Percentiles rank a stretch among this genome's conserved stretches.
These are phyloP conservation scores for Prinsepia uniflora DNA, from an alignment of 306 rosid genomes.

Conservation along the genomic window DNA sequence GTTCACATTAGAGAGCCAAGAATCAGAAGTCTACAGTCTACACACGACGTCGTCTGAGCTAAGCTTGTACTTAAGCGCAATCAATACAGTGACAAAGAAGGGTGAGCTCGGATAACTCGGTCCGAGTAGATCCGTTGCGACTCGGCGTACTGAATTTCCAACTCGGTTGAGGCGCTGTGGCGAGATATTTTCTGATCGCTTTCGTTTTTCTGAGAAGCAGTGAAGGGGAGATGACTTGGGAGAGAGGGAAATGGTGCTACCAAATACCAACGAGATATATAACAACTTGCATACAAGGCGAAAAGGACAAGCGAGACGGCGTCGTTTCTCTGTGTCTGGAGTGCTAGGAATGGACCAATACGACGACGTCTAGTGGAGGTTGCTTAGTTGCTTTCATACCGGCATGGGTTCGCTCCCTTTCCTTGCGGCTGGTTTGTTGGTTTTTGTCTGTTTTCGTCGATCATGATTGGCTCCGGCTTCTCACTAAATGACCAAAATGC, in stretches of 20 bases:
- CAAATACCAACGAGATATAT: constrained; percentile 23
- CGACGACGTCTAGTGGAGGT: constrained; percentile 34
- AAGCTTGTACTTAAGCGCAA: neutral
- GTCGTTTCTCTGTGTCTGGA: constrained; percentile 21
- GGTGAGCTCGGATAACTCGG: constrained; percentile 13
- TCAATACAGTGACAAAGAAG: too few species aligned
- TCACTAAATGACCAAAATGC: neutral
- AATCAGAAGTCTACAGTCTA: constrained; percentile 13
- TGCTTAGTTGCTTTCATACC: constrained; percentile 9
- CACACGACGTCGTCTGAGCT: neutral
- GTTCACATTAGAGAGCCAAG: constrained; percentile 34
- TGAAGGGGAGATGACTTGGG: constrained; percentile 11
- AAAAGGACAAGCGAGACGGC: constrained; percentile 15
- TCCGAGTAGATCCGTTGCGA: constrained; percentile 16
- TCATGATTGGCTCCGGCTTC: constrained; percentile 13
- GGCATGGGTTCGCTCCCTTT: constrained; percentile 5
- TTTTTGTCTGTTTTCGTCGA: constrained; percentile 3
- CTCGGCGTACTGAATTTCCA: too few species aligned
- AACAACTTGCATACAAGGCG: too few species aligned
- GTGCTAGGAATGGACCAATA: neutral
- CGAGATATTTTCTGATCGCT: constrained; percentile 17
- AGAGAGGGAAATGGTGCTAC: constrained; percentile 1
- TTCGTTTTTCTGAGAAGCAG: neutral
- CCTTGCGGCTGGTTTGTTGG: constrained; percentile 15
- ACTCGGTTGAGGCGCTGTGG: constrained; percentile 14